These are phyloP conservation scores for Pythium scleroteichum DNA, from an alignment of 352 stramenopile species.

Conservation along the genomic window DNA sequence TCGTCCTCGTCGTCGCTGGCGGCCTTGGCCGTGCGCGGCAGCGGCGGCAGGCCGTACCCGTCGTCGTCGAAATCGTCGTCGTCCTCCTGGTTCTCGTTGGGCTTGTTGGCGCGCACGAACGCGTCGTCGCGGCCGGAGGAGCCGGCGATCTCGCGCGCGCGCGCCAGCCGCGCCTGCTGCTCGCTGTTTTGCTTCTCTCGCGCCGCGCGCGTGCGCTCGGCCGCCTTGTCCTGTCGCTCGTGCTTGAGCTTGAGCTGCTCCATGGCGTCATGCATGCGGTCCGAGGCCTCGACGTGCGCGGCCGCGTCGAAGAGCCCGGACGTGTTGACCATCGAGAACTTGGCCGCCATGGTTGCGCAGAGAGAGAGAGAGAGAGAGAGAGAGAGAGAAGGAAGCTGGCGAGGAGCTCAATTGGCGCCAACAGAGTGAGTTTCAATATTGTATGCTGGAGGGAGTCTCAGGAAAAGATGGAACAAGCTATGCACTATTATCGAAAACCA, in stretches of 20 bases:
- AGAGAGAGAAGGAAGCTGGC: background rate
- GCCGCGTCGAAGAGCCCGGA: constrained; percentile 71
- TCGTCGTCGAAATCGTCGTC: constrained; percentile 27
- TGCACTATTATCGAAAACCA: no score
- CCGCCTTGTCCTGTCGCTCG: constrained; percentile 37
- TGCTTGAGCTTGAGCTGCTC: constrained; percentile 71
- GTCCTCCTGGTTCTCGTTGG: constrained; percentile 28
- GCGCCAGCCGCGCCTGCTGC: constrained; percentile 25
- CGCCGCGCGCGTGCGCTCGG: constrained; percentile 6
- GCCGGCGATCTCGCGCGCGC: constrained; percentile 30
- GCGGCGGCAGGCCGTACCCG: constrained; percentile 1
- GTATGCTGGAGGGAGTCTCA: no score
- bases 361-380: background rate
- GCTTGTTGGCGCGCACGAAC: constrained; percentile 20
- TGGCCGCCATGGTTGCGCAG: constrained; percentile 54
- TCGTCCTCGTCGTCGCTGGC: constrained; percentile 60
- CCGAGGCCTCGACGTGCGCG: constrained; percentile 66
- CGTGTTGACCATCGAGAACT: constrained; percentile 81
- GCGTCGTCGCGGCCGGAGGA: constrained; percentile 8
- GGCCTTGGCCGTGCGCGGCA: constrained; percentile 14
- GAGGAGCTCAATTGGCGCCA: background rate
- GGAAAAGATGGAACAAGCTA: no score
- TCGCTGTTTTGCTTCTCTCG: constrained; percentile 30
- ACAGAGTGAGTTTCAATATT: background rate
- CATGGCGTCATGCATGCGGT: constrained; percentile 75